These are phyloP conservation scores for Colletotrichum sp. DNA, from an alignment of 2,329 filamentous ascomycete species.

Conservation along the genomic window DNA sequence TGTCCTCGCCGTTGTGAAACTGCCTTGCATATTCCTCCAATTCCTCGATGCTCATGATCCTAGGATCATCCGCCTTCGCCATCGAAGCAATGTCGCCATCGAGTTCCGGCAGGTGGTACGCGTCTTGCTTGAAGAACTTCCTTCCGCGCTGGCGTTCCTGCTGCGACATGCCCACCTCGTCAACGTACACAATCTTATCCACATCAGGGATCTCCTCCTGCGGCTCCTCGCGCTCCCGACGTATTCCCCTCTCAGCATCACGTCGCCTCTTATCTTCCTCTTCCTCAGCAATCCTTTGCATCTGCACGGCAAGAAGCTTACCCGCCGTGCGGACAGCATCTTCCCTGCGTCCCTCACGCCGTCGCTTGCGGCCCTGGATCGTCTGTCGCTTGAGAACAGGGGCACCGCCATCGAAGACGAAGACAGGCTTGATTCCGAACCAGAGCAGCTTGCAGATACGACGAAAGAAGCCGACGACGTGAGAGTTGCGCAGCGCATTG, in stretches of 20 bases:
- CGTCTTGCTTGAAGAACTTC: constrained; percentile 88
- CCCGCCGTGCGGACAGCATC: constrained; percentile 93
- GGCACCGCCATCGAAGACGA: constrained; percentile 97
- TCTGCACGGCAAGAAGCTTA: constrained; percentile 90
- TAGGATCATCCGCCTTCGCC: constrained; percentile 88
- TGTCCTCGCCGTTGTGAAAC: constrained; percentile 90
- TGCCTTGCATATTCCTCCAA: constrained; percentile 92
- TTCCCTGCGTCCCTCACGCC: constrained; percentile 86
- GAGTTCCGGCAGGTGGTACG: constrained; percentile 92
- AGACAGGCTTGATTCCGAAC: constrained; percentile 95
- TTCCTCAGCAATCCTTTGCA: constrained; percentile 88
- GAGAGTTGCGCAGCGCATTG: constrained; percentile 93
- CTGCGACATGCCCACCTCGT: constrained; percentile 83
- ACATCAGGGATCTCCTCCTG: constrained; percentile 72
- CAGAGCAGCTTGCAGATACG: constrained; percentile 97
- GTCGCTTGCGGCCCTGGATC: constrained; percentile 76
- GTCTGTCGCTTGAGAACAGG: constrained; percentile 91
- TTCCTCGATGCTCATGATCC: constrained; percentile 96
- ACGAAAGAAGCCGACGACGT: constrained; percentile 97
- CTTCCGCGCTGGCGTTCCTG: constrained; percentile 76
- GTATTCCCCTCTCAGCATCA: constrained; percentile 47
- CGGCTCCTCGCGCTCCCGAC: constrained; percentile 50
- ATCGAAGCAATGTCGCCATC: constrained; percentile 81
- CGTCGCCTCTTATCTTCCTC: constrained; percentile 71
- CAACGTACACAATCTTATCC: constrained; percentile 82